Evolutionary conservation across 352 stramenopile species (phyloP), one percentile per base, ranked within the genome.

Genomic region (Phytophthora palmivora): DNA sequence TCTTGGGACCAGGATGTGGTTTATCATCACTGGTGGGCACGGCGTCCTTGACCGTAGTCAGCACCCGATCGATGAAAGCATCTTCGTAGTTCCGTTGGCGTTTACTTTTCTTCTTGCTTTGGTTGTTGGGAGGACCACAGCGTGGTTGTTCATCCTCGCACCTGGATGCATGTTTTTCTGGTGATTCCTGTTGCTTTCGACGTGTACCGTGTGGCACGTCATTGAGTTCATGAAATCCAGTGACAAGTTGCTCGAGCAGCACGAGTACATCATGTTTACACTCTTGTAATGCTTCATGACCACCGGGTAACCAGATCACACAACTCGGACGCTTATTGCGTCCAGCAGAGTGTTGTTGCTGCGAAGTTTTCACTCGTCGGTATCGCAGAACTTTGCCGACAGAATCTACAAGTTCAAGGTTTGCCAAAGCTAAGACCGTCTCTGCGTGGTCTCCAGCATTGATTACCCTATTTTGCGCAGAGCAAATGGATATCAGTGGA

Each of bases 231-330:
- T 98, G 94, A 66, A 97, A 98, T 0, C 95, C 95, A 8, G 92
- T 97, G 46, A 97, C 73, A 19, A 98, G 81, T 51, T 98, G 94
- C 67, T 99, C 96, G 6, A 99, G 61, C 10, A 98, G 69, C 47
- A 85, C 30, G 4, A 95, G 74, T 48, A 92, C 79, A 33, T 94
- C 72, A 16, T 92, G 74, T 30, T 96, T 97, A 61, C 89, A 89
- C 57, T 99, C 95, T 66, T 98, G 95, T 50, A 98, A 88, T 24
- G 98, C 67, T 49, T 98, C 95, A 57, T 98, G 96, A 7, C 96
- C 96, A 10, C 89, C 83, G 41, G 94, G 79, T 10, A 98, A 67
- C 94, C 92, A 98, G 7, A 90, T 32, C 14, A 89, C 64, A 56
- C 73, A 87, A 28, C 68, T 84, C 15, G 55, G 62, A 10, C 56